Base-by-base conservation (phyloP, 495 filamentous ascomycete species). In the Penicillium chermesinum region DNA sequence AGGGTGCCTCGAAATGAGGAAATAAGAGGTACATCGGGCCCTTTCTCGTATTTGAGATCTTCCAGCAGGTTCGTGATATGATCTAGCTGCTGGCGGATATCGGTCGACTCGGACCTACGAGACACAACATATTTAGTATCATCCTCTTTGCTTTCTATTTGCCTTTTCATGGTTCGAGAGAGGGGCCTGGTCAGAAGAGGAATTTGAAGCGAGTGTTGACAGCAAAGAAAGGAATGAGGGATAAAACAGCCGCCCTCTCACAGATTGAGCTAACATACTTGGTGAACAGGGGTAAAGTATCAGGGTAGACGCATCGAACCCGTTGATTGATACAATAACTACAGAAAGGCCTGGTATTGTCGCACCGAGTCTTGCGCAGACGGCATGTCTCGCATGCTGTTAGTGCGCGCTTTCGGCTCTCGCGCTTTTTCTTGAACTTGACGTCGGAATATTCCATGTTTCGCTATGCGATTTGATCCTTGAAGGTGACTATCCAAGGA, bases 351-450 rank as follows among this genome's bases (percentile, higher is more conserved):
- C 60, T 54, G 10, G 32, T 14, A 56, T 63, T 63, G 52, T 63
- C 57, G 38, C 60, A 63, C 49, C 60, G 60, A 32, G 60, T 63
- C 48, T 63, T 63, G 33, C 60, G 60, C 32, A 58, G 27, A 27
- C 60, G 57, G 38, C 60, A 63, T 21, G 54, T 61, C 42, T 63
- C 57, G 50, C 60, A 63, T 22, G 60, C 60, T 37, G 60, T 63
- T 21, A 57, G 57, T 15, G 60, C 60, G 36, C 60, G 57, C 41
- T 57, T 63, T 9, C 60, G 60, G 41, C 50, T 58, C 21, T 63
- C 60, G 22, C 60, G 57, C 48, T 56, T 63, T 47, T 40, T 59
- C 35, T 22, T 2, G 15, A 53, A 22, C 44, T 40, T 57, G 7
- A 42, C 33, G 14, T 56, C 41, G 43, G 30, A 18, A 21, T 49